Base-by-base conservation (phyloP, 352 stramenopile species). In the Phytophthora podocarpi region DNA sequence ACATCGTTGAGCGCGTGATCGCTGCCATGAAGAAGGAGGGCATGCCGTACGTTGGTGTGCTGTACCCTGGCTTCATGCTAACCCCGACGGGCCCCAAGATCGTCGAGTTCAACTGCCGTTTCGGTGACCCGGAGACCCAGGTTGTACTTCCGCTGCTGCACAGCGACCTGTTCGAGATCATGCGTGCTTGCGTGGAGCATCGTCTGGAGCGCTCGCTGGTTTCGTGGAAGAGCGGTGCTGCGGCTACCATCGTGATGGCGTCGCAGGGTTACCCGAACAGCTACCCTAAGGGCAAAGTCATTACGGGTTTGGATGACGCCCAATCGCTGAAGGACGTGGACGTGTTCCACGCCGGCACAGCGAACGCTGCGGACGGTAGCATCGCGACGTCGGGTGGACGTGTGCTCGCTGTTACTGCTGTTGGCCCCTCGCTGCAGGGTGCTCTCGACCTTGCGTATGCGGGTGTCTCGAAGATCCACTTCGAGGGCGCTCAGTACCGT, bases 61-160 rank as follows among this genome's bases (percentile, higher is more conserved):
- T 99, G 24, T 99, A 99, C 80, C 96, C 95, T 30, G 98, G 98
- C 45, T 99, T 99, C 78, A 99, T 99, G 97, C 68, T 97, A 11
- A 97, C 85, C 27, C 78, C 76, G 3, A 83, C 48, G 1, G 89
- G 87, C 13, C 96, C 97, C 4, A 97, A 98, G 67, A 95, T 99
- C 24, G 87, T 99, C 15, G 98, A 99, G 89, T 99, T 98, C 75
- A 99, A 99, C 80, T 99, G 97, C 69, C 93, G 98, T 52, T 99
- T 99, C 63, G 98, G 98, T 55, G 98, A 99, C 76, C 98, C 98
- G 11, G 98, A 99, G 83, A 99, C 97, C 1, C 95, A 99, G 59
- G 97, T 99, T 26, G 67, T 99, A 30, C 84, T 99, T 37, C 97
- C 97, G 27, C 83, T 99, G 20, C 84, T 99, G 35, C 87, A 98